Conservation (phyloP, 2,329 filamentous ascomycete genomes). For the Monosporascus sp. region DNA sequence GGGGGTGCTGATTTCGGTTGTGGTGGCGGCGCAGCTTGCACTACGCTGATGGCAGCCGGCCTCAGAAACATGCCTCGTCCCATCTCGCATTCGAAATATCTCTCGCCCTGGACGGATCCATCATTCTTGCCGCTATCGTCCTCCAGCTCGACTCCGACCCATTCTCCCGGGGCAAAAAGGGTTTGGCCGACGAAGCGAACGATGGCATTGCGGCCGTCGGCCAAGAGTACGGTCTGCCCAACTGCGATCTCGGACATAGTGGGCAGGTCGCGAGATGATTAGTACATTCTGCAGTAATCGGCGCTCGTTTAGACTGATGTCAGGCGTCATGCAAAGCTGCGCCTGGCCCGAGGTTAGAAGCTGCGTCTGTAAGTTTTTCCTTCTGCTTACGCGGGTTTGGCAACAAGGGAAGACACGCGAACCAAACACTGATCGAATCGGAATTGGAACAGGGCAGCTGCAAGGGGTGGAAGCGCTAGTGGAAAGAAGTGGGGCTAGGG, state of each 20-base stretch:
- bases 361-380: neutral
- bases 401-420: neutral
- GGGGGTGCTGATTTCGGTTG: conserved; percentile 28
- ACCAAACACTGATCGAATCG: neutral
- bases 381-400: neutral
- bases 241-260: conserved; percentile 53
- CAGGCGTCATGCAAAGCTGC: conserved; percentile 4
- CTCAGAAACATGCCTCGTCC: conserved; percentile 80
- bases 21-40: conserved; percentile 42
- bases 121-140: conserved; percentile 86
- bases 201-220: conserved; percentile 68
- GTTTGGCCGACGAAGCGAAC: conserved; percentile 80
- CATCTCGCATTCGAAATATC: conserved; percentile 83
- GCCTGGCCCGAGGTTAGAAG: neutral
- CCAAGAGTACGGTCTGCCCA: conserved; percentile 74
- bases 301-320: conserved; percentile 3
- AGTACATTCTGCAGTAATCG: conserved; percentile 18
- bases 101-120: conserved; percentile 78
- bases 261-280: conserved; percentile 14
- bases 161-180: conserved; percentile 74
- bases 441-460: no score
- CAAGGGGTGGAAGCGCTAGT: no score
- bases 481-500: no score
- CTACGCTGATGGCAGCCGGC: conserved; percentile 59
- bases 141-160: conserved; percentile 85